phyloP scores from a whole-genome alignment of 2,329 filamentous ascomycete genomes.

The Neofusicoccum ribis region DNA sequence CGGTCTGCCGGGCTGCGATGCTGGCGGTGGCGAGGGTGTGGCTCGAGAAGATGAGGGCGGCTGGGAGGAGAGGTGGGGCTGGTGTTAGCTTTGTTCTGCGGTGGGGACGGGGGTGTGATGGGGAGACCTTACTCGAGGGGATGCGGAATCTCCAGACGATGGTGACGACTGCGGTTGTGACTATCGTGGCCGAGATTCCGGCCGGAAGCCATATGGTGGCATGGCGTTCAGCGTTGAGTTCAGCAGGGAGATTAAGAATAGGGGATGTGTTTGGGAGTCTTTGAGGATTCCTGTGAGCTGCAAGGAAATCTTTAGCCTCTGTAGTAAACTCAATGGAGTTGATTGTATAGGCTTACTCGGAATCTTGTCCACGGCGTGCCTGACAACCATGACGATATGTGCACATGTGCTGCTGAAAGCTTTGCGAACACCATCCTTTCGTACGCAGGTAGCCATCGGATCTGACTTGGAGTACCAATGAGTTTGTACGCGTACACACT shows the following conservation, averaged over 20 bases:
- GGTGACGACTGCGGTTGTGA: too few species aligned
- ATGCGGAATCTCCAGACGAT: too few species aligned
- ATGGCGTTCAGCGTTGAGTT: neutral
- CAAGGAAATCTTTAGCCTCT: neutral
- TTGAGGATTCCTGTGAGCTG: neutral
- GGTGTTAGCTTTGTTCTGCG: too few species aligned
- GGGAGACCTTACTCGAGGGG: too few species aligned
- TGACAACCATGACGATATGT: neutral
- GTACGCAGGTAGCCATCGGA: neutral
- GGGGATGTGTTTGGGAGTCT: neutral
- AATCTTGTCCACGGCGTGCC: neutral
- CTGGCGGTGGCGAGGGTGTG: too few species aligned
- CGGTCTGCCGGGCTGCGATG: too few species aligned
- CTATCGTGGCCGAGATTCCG: too few species aligned
- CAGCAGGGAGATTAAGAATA: neutral
- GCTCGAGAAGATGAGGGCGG: too few species aligned
- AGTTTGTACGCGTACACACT: neutral
- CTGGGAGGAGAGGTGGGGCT: too few species aligned
- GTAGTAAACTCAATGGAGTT: too few species aligned
- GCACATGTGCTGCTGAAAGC: neutral
- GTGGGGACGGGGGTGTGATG: too few species aligned
- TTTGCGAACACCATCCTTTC: neutral
- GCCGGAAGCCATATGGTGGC: neutral
- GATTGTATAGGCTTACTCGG: neutral
- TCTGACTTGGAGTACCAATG: neutral